Conservation (phyloP, 2,329 filamentous ascomycete genomes). For the Kalmusia sp. region DNA sequence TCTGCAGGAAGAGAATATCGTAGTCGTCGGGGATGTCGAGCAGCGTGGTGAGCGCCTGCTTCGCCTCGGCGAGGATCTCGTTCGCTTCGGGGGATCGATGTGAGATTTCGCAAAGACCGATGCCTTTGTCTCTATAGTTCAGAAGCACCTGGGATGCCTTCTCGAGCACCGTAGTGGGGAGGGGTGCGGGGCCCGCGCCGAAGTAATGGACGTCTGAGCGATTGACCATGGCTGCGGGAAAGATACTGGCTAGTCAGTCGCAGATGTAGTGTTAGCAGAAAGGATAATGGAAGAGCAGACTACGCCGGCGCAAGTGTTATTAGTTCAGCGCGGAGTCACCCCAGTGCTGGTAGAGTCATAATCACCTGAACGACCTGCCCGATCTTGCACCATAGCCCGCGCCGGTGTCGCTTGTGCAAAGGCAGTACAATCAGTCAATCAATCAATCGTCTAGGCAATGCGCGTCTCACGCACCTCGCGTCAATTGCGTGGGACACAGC, state of each 20-base stretch:
- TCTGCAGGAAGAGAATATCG: conserved; percentile 88
- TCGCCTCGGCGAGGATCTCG: conserved; percentile 79
- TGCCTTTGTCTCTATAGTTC: conserved; percentile 80
- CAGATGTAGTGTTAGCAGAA: conserved; percentile 7
- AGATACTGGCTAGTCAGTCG: conserved; percentile 6
- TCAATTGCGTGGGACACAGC: conserved; percentile 12
- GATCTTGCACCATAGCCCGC: neutral
- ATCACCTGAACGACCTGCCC: neutral
- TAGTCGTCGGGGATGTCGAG: conserved; percentile 87
- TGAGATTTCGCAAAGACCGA: conserved; percentile 88
- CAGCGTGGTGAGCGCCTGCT: conserved; percentile 73
- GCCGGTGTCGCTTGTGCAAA: neutral
- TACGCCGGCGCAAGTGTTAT: neutral
- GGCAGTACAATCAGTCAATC: conserved; percentile 5
- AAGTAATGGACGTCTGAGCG: conserved; percentile 83
- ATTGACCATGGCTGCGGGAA: conserved; percentile 65
- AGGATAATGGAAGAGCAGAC: conserved; percentile 7
- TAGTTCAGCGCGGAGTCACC: conserved; percentile 7
- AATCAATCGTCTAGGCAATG: neutral
- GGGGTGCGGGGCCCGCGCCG: conserved; percentile 85
- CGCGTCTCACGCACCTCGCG: conserved; percentile 9
- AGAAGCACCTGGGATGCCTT: conserved; percentile 77
- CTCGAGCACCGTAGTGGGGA: conserved; percentile 83
- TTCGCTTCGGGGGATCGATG: conserved; percentile 83
- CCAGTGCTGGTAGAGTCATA: neutral